Evolutionary conservation across 2,329 filamentous ascomycete species (phyloP), one percentile per base, ranked within the genome.

Genomic region (Aphanoascus verrucosus): DNA sequence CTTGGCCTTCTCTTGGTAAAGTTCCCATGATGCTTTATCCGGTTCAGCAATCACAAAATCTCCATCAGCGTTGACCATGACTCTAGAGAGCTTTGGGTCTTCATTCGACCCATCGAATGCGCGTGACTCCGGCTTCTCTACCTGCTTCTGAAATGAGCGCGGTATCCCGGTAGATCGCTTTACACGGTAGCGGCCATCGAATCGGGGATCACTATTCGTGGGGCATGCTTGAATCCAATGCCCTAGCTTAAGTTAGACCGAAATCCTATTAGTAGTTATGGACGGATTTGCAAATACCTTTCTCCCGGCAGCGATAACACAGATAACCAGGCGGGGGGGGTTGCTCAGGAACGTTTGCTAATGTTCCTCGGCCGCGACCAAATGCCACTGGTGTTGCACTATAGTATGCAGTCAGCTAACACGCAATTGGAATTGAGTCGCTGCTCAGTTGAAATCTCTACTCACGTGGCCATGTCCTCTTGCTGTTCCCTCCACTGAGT

Each of bases 171-270:
- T 98, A 3, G 93, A 97, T 57, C 91, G 84, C 76, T 96, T 97
- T 59, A 97, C 88, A 56, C 91, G 84, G 48, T 90, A 88, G 52
- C 88, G 85, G 61, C 90, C 90, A 71, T 98, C 93, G 69, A 90
- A 97, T 57, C 89, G 90, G 2, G 93, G 91, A 61, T 98, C 90
- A 67, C 95, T 88, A 68, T 98, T 98, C n/a, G 91, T 98, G 5
- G 93, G 93, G 65, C 93, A 98, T 50, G 88, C 81, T 72, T 97
- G 91, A 58, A 98, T 98, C 91, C 91, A 98, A 69, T 98, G 93
- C n/a, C 90, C 76, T 78, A 38, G 52, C 72, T 62, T 72, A 54
- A 50, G 52, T 48, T 49, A 43, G 35, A 35, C 28, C 15, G 41
- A 35, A 35, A 31, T 35, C 12, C 19, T 53, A 14, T 6, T 20